Base-by-base conservation (phyloP, 257 asterid species). In the Ilex asprella region DNA sequence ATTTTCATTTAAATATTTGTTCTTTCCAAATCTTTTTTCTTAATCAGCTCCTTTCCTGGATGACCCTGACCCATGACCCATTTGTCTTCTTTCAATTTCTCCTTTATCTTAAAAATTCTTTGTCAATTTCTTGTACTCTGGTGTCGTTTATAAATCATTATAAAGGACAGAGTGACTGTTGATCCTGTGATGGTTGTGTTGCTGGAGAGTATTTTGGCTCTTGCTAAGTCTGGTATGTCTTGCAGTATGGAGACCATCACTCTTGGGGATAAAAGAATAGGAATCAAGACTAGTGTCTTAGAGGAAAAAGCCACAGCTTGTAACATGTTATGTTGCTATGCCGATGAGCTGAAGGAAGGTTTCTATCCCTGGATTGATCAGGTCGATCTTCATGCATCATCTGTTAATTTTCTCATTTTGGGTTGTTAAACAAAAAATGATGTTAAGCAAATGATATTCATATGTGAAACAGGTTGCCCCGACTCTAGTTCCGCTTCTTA, bases 241-340 rank as follows among this genome's bases (percentile, higher is more conserved):
- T 83, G 83, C 91, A 92, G 99, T 76, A 92, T 92, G 96, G 97
- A 93, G 68, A 93, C 92, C 73, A 93, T 93, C 72, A 93, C 95
- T 31, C 84, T 93, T 31, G 96, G 99, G 67, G 99, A 89, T 75
- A 93, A 89, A 78, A 86, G 97, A 75, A 93, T 93, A 59, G 99
- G 97, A 59, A 93, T 93, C 64, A 89, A 93, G 72, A 93, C 97
- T 30, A 93, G 96, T 58, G 96, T 93, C 70, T 83, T 93, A 8
- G 99, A 93, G 82, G 99, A 93, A 65, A 92, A 93, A 71, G 97
- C 99, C 75, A 93, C 99, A 44, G 96, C 97, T 61, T 93, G 97
- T 76, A 93, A 93, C 80, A 93, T 93, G 99, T 75, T 93, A 16
- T 93, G 99, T 65, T 93, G 99, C 82, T 93, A 93, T 76, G 99